A percentile compares a stretch with the other conserved stretches of the same genome.
Evolutionary conservation across 805 yeast species (phyloP).

Genomic region (Kuraishia piskuri): DNA sequence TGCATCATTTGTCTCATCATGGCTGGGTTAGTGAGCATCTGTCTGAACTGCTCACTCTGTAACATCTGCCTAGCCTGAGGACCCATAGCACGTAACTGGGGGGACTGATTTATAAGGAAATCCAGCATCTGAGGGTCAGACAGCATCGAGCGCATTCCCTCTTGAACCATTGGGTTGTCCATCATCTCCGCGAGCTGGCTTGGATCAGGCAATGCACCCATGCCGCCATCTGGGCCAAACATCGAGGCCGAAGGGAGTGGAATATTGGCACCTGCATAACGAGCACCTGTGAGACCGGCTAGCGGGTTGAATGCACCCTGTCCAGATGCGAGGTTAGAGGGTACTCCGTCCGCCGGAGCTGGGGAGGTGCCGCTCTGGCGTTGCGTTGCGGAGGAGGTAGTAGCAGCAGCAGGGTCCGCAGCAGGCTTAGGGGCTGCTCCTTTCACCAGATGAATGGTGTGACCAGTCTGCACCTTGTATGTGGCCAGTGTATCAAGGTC

Average conservation of each 20-base stretch:
- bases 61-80: constrained; percentile 83
- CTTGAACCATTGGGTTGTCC: constrained; percentile 75
- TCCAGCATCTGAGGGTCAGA: constrained; percentile 87
- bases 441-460: constrained; percentile 83
- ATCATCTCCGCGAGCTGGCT: constrained; percentile 69
- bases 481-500: constrained; percentile 66
- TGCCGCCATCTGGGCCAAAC: constrained; percentile 95
- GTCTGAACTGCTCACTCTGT: constrained; percentile 76
- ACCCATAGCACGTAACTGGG: constrained; percentile 79
- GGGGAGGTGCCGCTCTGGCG: constrained; percentile 15
- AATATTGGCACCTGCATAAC: constrained; percentile 82
- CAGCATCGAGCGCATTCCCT: constrained; percentile 73
- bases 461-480: constrained; percentile 80
- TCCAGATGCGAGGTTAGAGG: constrained; percentile 82
- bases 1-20: constrained; percentile 77
- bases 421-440: constrained; percentile 48
- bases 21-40: constrained; percentile 76
- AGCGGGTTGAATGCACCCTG: constrained; percentile 83
- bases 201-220: constrained; percentile 68
- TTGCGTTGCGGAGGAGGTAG: constrained; percentile 16
- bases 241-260: constrained; percentile 80
- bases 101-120: constrained; percentile 70
- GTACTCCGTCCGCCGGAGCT: constrained; percentile 30
- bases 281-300: constrained; percentile 89
- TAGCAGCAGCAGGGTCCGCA: constrained; percentile 15